These are phyloP conservation scores for Mycena crocata DNA, from an alignment of 768 basidiomycete genomes.

Conservation along the genomic window DNA sequence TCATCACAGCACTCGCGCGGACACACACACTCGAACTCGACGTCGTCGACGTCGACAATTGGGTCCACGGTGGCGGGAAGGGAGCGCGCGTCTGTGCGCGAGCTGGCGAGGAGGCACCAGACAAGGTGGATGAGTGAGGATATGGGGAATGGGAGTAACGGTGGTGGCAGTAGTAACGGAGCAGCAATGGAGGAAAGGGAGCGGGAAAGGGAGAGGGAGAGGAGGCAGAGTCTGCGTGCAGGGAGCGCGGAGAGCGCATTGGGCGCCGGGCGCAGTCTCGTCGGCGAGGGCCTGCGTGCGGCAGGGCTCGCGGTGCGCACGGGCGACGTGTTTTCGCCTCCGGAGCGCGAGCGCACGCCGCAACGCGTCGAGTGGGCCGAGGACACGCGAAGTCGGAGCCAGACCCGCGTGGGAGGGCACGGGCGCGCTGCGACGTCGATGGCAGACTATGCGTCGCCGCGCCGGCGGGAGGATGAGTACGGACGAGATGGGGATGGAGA, in stretches of 20 bases:
- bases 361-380: slow-evolving; percentile 39
- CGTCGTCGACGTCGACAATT: slow-evolving; percentile 31
- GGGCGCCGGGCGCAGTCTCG: slow-evolving; percentile 62
- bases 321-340: slow-evolving; percentile 25
- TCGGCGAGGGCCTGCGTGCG: slow-evolving; percentile 77
- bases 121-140: slow-evolving; percentile 68
- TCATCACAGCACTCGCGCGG: slow-evolving; percentile 41
- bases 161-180: not conserved
- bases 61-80: slow-evolving; percentile 21
- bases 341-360: slow-evolving; percentile 34
- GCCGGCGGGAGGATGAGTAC: slow-evolving; percentile 39
- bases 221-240: slow-evolving; percentile 66
- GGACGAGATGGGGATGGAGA: slow-evolving; percentile 13
- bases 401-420: slow-evolving; percentile 35
- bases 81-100: slow-evolving; percentile 58
- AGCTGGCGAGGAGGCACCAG: slow-evolving; percentile 61
- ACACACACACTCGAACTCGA: slow-evolving; percentile 38
- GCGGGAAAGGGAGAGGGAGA: slow-evolving; percentile 45
- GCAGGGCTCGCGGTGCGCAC: slow-evolving; percentile 62
- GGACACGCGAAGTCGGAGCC: slow-evolving; percentile 34
- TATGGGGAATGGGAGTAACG: too few species aligned
- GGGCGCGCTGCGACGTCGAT: slow-evolving; percentile 66
- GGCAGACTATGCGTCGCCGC: slow-evolving; percentile 57
- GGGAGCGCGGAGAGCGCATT: slow-evolving; percentile 81
- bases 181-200: slow-evolving; percentile 5